phyloP scores from a whole-genome alignment of 2,329 filamentous ascomycete genomes.

The Hypoxylon rubiginosum region DNA sequence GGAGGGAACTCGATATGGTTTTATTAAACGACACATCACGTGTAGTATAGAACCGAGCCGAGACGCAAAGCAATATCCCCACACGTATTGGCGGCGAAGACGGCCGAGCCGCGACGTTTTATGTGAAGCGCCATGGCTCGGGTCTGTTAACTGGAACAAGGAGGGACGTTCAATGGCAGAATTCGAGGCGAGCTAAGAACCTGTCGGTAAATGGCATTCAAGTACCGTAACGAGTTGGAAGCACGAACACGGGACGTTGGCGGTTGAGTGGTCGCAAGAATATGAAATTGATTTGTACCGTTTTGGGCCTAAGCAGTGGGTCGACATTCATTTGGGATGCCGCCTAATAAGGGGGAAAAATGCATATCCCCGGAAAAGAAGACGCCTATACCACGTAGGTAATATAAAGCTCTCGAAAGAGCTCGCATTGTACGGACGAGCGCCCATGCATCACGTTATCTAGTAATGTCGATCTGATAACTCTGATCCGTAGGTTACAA shows the following conservation, averaged over 20 bases:
- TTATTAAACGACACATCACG: constrained; percentile 38
- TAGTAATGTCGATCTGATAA: constrained; percentile 8
- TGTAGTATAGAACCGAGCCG: constrained; percentile 33
- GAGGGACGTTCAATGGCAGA: constrained; percentile 28
- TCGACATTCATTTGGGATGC: constrained; percentile 45
- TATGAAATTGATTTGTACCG: constrained; percentile 41
- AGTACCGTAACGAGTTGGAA: constrained; percentile 39
- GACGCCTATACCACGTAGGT: constrained; percentile 32
- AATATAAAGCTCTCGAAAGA: constrained; percentile 25
- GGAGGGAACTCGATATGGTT: constrained; percentile 30
- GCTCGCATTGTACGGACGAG: constrained; percentile 16
- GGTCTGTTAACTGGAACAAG: constrained; percentile 19
- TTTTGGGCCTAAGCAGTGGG: constrained; percentile 39
- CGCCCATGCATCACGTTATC: constrained; percentile 4
- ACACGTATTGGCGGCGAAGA: constrained; percentile 25
- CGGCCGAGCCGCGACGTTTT: constrained; percentile 36
- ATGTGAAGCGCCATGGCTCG: constrained; percentile 38
- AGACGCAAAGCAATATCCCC: constrained; percentile 32
- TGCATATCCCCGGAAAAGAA: constrained; percentile 41
- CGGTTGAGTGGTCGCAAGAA: constrained; percentile 32
- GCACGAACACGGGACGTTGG: constrained; percentile 27
- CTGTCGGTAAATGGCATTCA: constrained; percentile 36
- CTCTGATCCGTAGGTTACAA: constrained; percentile 8
- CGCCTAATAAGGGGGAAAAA: constrained; percentile 45
- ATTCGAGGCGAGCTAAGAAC: constrained; percentile 35